Conservation (phyloP, 2,329 filamentous ascomycete genomes). For the Phialemoniopsis sp. region DNA sequence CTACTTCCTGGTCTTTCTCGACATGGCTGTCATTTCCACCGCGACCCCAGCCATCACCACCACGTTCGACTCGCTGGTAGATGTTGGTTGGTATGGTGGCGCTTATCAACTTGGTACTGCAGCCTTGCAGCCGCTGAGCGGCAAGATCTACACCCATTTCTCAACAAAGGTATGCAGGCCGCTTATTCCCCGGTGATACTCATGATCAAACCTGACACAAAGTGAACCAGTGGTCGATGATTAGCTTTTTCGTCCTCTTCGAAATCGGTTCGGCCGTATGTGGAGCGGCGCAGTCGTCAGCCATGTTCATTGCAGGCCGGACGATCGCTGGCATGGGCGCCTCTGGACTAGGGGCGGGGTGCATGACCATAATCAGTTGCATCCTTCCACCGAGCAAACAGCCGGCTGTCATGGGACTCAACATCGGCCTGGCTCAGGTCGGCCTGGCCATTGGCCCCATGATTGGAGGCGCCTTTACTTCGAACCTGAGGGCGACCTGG, state of each 20-base stretch:
- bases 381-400: constrained; percentile 33
- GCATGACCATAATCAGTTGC: constrained; percentile 43
- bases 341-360: constrained; percentile 47
- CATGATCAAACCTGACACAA: too few species aligned
- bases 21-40: too few species aligned
- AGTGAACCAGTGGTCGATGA: constrained; percentile 31
- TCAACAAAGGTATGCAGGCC: constrained; percentile 24
- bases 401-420: constrained; percentile 19
- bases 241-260: constrained; percentile 42
- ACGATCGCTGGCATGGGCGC: constrained; percentile 49
- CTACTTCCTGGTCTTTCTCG: too few species aligned
- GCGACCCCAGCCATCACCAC: constrained; percentile 33
- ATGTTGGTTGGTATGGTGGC: constrained; percentile 17
- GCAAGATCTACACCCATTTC: constrained; percentile 44
- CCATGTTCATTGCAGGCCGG: constrained; percentile 50
- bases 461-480: constrained; percentile 35
- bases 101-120: constrained; percentile 27
- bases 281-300: constrained; percentile 39
- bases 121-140: constrained; percentile 46
- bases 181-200: neutral
- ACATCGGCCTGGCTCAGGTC: constrained; percentile 27
- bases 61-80: constrained; percentile 23
- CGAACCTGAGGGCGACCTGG: constrained; percentile 35
- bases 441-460: constrained; percentile 42
- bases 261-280: constrained; percentile 54